These are phyloP conservation scores for Metschnikowia amazonensis DNA, from an alignment of 805 yeast species.

Conservation along the genomic window DNA sequence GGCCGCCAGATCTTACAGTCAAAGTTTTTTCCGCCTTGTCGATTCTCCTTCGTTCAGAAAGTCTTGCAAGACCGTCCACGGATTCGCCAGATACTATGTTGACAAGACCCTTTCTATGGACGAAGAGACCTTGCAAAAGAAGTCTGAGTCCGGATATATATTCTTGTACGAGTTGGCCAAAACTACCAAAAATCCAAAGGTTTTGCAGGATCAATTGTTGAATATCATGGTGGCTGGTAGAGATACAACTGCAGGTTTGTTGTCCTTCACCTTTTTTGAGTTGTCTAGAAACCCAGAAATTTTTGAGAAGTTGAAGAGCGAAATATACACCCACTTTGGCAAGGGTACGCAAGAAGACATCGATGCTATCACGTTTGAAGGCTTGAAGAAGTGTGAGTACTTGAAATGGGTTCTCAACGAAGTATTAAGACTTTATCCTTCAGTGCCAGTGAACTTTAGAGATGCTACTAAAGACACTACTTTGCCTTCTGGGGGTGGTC, in stretches of 20 bases:
- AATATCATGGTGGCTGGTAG: constrained; percentile 42
- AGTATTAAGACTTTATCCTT: constrained; percentile 34
- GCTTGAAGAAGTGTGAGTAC: constrained; percentile 38
- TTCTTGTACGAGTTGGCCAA: constrained; percentile 39
- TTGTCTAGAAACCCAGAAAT: constrained; percentile 33
- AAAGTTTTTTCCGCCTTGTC: constrained; percentile 26
- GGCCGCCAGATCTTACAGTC: constrained; percentile 33
- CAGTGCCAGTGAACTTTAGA: constrained; percentile 24
- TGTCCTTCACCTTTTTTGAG: constrained; percentile 33
- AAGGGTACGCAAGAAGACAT: constrained; percentile 26
- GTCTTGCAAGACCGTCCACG: constrained; percentile 26
- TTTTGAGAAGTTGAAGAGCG: constrained; percentile 29
- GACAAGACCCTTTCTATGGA: constrained; percentile 17
- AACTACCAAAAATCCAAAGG: constrained; percentile 33
- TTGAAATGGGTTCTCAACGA: constrained; percentile 36
- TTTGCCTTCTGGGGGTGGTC: constrained; percentile 27
- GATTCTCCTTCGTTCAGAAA: constrained; percentile 28
- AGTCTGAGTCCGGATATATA: constrained; percentile 25
- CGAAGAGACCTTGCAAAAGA: constrained; percentile 15
- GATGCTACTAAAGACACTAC: constrained; percentile 22
- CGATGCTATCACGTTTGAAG: constrained; percentile 33
- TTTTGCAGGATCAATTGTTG: constrained; percentile 37
- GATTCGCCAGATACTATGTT: constrained; percentile 17
- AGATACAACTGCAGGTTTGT: constrained; percentile 41
- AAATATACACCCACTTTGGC: constrained; percentile 31